Conservation (phyloP, 2,329 filamentous ascomycete species). For the Exophiala xenobiotica region DNA sequence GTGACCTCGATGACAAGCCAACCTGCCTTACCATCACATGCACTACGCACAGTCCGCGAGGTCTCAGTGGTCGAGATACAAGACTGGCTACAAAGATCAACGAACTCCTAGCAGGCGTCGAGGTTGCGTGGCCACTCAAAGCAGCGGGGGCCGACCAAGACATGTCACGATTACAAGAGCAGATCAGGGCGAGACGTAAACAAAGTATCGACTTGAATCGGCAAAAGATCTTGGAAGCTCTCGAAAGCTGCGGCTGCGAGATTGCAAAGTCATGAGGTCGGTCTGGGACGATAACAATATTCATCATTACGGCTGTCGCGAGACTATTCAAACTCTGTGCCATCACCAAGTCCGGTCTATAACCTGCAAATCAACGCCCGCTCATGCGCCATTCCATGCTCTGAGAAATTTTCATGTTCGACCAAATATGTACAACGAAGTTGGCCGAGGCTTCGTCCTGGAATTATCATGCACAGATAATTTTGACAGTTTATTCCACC, state of each 20-base stretch:
- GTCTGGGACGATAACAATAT: constrained; percentile 1
- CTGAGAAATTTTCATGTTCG: constrained; percentile 4
- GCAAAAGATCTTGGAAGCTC: constrained; percentile 14
- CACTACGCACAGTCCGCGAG: constrained; percentile 30
- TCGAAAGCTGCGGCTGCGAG: constrained; percentile 18
- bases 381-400: constrained; percentile 7
- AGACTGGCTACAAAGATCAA: constrained; percentile 24
- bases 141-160: neutral
- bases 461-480: neutral
- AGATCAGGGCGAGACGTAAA: constrained; percentile 5
- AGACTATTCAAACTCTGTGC: neutral
- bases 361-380: constrained; percentile 13
- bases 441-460: constrained; percentile 9
- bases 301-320: neutral
- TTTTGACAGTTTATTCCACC: constrained; percentile 1
- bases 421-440: constrained; percentile 24
- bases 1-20: constrained; percentile 3
- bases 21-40: constrained; percentile 27
- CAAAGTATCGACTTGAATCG: constrained; percentile 16
- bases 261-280: constrained; percentile 1
- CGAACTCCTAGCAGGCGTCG: constrained; percentile 11
- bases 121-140: neutral
- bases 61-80: constrained; percentile 28
- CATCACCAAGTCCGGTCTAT: constrained; percentile 5
- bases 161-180: neutral